Conservation (phyloP, 2,329 filamentous ascomycete genomes). For the Colletotrichum trifolii region DNA sequence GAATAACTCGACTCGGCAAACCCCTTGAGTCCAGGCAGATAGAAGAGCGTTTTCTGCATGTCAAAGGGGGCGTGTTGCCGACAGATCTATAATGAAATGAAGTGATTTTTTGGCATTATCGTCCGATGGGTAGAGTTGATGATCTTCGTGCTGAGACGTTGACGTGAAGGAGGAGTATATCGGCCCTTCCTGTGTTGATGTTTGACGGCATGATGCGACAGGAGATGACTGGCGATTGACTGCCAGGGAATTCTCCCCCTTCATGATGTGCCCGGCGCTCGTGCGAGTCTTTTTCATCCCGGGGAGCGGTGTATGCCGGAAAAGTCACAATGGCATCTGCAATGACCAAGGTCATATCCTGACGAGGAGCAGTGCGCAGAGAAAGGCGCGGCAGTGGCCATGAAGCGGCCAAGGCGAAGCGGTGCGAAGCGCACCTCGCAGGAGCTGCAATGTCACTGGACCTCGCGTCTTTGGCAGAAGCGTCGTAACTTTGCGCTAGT, state of each 20-base stretch:
- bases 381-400: constrained; percentile 17
- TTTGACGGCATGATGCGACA: background rate
- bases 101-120: constrained; percentile 11
- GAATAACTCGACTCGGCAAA: constrained; percentile 13
- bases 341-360: constrained; percentile 3
- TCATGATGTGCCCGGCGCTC: background rate
- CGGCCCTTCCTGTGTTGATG: background rate
- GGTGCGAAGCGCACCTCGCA: constrained; percentile 23
- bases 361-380: constrained; percentile 16
- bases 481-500: constrained; percentile 23
- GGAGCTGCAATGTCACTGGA: constrained; percentile 21
- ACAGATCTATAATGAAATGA: background rate
- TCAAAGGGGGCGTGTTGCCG: constrained; percentile 14
- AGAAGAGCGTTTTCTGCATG: background rate
- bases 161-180: constrained; percentile 27
- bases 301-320: constrained; percentile 14
- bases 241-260: background rate
- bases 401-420: background rate
- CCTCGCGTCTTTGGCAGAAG: constrained; percentile 25
- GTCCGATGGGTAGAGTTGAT: constrained; percentile 29
- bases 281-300: background rate
- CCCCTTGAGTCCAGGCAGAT: background rate
- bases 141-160: constrained; percentile 29
- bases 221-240: background rate
- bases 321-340: constrained; percentile 26